These are phyloP conservation scores for Acanthamoeba healyi DNA, from an alignment of 208 protist species.

Conservation along the genomic window DNA sequence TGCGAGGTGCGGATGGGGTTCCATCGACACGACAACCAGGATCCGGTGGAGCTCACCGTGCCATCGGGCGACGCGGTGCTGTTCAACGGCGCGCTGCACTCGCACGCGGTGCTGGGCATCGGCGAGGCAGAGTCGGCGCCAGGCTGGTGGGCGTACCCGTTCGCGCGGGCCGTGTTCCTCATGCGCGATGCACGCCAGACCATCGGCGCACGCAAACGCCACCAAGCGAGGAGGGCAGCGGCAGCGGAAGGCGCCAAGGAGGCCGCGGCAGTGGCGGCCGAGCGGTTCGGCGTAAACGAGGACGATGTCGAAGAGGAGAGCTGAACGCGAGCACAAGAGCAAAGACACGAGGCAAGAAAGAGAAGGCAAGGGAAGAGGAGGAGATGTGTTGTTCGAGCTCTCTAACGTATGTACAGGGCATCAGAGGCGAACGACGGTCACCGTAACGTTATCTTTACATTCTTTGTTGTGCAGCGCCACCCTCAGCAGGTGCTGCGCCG, in stretches of 20 bases:
- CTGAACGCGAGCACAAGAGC: not conserved
- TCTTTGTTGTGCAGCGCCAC: slow-evolving; percentile 46
- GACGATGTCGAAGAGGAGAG: no score
- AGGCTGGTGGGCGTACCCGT: not conserved
- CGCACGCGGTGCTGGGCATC: slow-evolving; percentile 44
- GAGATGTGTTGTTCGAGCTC: no score
- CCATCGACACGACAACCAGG: slow-evolving; percentile 45
- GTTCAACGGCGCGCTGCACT: slow-evolving; percentile 38
- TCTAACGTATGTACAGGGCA: no score
- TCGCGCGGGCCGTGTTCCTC: slow-evolving; percentile 11
- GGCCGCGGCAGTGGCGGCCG: not conserved
- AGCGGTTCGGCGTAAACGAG: not conserved
- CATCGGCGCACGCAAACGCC: not conserved
- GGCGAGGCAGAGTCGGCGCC: not conserved
- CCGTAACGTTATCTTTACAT: slow-evolving; percentile 60
- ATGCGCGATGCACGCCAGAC: slow-evolving; percentile 14
- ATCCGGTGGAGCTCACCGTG: slow-evolving; percentile 10
- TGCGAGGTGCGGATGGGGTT: slow-evolving; percentile 4
- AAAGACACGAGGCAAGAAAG: no score
- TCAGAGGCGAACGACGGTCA: slow-evolving; percentile 51
- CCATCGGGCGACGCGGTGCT: not conserved
- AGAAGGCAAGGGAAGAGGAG: no score
- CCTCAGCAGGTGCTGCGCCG: slow-evolving; percentile 15
- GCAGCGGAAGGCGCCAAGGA: not conserved
- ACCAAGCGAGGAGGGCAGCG: not conserved